Conservation (phyloP, 768 basidiomycete species). For the Dictyophora rubrovolvata region DNA sequence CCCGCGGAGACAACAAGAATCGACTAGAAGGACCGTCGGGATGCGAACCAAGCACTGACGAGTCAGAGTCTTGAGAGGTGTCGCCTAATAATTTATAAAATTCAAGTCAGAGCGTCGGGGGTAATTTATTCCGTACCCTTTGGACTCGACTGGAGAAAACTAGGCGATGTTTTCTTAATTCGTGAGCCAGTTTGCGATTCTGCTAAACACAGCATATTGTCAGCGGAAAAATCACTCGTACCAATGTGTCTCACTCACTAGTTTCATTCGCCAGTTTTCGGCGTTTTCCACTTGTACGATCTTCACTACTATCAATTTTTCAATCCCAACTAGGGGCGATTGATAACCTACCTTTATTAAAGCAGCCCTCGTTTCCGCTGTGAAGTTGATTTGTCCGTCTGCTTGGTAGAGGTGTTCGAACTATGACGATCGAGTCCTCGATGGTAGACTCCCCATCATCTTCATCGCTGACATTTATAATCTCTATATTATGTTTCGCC, state of each 20-base stretch:
- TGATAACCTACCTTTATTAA: no score
- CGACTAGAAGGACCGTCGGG: neutral
- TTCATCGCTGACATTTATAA: constrained; percentile 8
- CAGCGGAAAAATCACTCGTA: no score
- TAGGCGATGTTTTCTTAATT: no score
- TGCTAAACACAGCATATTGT: no score
- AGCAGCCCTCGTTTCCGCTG: neutral
- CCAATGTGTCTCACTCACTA: no score
- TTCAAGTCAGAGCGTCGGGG: neutral
- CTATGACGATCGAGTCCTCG: constrained; percentile 1
- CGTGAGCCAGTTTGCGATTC: no score
- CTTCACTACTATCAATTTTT: no score
- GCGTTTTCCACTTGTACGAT: no score
- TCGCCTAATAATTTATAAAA: neutral
- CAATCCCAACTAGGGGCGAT: no score
- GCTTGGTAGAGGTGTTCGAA: neutral
- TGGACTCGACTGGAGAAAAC: no score
- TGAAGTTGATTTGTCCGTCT: neutral
- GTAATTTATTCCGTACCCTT: no score
- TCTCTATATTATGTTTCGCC: neutral
- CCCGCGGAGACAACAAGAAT: neutral
- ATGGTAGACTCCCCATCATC: neutral
- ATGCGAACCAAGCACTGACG: neutral
- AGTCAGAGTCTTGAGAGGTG: neutral
- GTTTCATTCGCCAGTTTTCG: no score